Evolutionary conservation across 176 grass and related monocot genomes (phyloP).

Genomic region (Oryza coarctata): DNA sequence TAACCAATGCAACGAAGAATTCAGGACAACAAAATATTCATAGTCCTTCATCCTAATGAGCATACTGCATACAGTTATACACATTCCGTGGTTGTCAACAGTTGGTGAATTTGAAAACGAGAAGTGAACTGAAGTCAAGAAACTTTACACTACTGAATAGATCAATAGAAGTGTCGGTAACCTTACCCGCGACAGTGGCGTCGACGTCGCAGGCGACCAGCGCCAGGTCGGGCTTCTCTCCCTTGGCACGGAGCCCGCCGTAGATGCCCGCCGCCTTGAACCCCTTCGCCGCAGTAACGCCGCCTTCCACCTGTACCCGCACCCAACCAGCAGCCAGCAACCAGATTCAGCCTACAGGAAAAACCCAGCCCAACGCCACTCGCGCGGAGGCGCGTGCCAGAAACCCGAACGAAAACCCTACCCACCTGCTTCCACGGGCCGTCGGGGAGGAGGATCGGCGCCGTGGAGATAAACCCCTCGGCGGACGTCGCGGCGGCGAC

Average conservation of each 20-base stretch:
- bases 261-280: slow-evolving; percentile 91
- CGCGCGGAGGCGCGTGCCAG: background rate
- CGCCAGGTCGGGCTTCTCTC: slow-evolving; percentile 88
- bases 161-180: too few species aligned
- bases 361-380: slow-evolving; percentile 16
- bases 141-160: too few species aligned
- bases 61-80: background rate
- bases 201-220: slow-evolving; percentile 87
- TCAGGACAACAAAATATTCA: background rate
- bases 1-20: background rate
- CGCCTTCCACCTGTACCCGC: slow-evolving; percentile 70
- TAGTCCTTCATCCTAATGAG: background rate
- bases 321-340: slow-evolving; percentile 18
- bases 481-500: slow-evolving; percentile 10
- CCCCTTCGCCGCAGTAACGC: slow-evolving; percentile 75
- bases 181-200: slow-evolving; percentile 63
- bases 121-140: background rate
- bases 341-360: slow-evolving; percentile 16
- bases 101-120: background rate
- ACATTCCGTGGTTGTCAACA: background rate
- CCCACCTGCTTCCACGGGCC: slow-evolving; percentile 86
- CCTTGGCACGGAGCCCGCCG: slow-evolving; percentile 76
- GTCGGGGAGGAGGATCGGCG: slow-evolving; percentile 85
- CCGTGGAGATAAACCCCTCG: slow-evolving; percentile 55
- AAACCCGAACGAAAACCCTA: too few species aligned